phyloP scores from a whole-genome alignment of 148 eudicot species.

The Selenicereus undatus region DNA sequence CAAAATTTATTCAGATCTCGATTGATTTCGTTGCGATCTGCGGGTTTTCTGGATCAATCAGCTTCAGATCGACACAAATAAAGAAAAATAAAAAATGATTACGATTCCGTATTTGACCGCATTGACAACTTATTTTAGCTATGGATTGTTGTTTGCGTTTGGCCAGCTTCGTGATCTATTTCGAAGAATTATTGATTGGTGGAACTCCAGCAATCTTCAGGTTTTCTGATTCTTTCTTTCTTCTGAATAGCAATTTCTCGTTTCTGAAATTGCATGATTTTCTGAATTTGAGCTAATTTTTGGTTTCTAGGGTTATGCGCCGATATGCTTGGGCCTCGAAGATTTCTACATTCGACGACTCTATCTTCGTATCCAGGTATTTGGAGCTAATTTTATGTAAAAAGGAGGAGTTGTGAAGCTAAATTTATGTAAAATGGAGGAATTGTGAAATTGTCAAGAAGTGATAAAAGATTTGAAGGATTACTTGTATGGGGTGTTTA shows the following conservation, averaged over 20 bases:
- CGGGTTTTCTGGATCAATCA: neutral
- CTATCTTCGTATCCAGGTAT: constrained; percentile 83
- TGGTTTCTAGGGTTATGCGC: constrained; percentile 68
- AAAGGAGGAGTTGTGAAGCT: neutral
- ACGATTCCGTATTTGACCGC: constrained; percentile 93
- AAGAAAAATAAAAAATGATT: constrained; percentile 45
- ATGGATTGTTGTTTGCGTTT: constrained; percentile 73
- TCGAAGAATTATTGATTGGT: constrained; percentile 71
- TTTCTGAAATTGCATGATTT: neutral
- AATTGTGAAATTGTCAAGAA: neutral
- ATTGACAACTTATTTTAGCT: constrained; percentile 82
- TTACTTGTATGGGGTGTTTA: neutral
- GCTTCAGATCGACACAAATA: neutral
- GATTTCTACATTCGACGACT: constrained; percentile 85
- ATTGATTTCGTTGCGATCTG: constrained; percentile 13
- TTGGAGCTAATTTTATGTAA: neutral
- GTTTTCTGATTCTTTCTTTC: constrained; percentile 20
- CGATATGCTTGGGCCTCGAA: constrained; percentile 88
- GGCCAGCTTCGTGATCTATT: constrained; percentile 88
- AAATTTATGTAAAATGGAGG: neutral
- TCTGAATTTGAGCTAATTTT: constrained; percentile 4
- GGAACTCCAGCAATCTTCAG: constrained; percentile 63
- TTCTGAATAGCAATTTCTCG: neutral
- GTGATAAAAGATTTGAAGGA: neutral
- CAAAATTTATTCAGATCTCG: constrained; percentile 6